Evolutionary conservation across 441 rosid genomes (phyloP).

Genomic region (Hura crepitans): DNA sequence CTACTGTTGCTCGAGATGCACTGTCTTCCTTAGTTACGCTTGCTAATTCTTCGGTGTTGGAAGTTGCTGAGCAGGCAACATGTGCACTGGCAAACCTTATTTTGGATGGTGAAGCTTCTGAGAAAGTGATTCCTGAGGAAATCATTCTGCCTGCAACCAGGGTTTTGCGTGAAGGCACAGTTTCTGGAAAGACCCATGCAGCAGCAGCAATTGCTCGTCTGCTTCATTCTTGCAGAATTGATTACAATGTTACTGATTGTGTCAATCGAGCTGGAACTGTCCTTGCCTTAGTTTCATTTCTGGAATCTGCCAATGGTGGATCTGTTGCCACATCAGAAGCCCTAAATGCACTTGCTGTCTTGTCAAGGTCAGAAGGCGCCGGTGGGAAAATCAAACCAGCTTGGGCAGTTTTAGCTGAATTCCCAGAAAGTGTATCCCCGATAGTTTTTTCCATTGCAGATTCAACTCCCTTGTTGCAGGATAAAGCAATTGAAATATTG

Average conservation of each 20-base stretch:
- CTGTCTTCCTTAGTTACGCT: slow-evolving; percentile 64
- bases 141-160: slow-evolving; percentile 90
- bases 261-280: slow-evolving; percentile 92
- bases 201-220: slow-evolving; percentile 97
- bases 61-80: slow-evolving; percentile 93
- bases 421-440: slow-evolving; percentile 71
- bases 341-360: slow-evolving; percentile 87
- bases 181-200: slow-evolving; percentile 88
- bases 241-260: slow-evolving; percentile 69
- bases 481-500: slow-evolving; percentile 88
- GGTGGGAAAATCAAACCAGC: slow-evolving; percentile 72
- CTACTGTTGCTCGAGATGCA: slow-evolving; percentile 80
- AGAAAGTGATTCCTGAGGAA: slow-evolving; percentile 69
- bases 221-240: slow-evolving; percentile 68
- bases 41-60: slow-evolving; percentile 72
- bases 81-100: slow-evolving; percentile 97
- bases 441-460: slow-evolving; percentile 75
- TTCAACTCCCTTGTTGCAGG: slow-evolving; percentile 79
- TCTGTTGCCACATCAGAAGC: slow-evolving; percentile 79
- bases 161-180: slow-evolving; percentile 86
- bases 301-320: slow-evolving; percentile 70
- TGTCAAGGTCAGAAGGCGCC: slow-evolving; percentile 64
- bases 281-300: slow-evolving; percentile 89
- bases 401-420: slow-evolving; percentile 89
- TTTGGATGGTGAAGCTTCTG: slow-evolving; percentile 81